These are phyloP conservation scores for Caloboletus inedulis DNA, from an alignment of 1,284 basidiomycete species.

Conservation along the genomic window DNA sequence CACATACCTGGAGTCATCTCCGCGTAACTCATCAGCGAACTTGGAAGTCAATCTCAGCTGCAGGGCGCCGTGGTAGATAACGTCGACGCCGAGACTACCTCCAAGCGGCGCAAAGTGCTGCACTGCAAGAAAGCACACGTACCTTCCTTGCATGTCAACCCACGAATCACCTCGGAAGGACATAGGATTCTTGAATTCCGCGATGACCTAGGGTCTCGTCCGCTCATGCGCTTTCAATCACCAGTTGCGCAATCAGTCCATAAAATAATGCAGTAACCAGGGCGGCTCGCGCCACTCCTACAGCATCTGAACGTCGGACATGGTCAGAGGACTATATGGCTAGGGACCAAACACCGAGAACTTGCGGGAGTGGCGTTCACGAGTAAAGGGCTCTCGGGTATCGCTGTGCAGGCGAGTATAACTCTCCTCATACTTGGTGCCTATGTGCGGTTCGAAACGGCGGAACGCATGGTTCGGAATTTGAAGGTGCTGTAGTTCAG, in stretches of 20 bases:
- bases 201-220: background rate
- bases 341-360: background rate
- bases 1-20: background rate
- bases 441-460: background rate
- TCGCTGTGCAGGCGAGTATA: conserved; percentile 11
- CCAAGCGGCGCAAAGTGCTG: background rate
- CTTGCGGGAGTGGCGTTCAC: conserved; percentile 8
- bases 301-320: background rate
- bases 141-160: background rate
- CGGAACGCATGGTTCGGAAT: background rate
- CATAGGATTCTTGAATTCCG: background rate
- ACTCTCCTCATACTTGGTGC: background rate
- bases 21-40: background rate
- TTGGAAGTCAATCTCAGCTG: background rate
- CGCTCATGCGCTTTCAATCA: background rate
- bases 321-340: too few species aligned
- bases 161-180: background rate
- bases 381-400: background rate
- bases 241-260: background rate
- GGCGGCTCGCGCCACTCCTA: background rate
- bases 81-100: background rate
- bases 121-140: background rate
- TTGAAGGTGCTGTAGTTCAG: background rate
- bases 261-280: background rate
- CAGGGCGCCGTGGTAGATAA: background rate